These are phyloP conservation scores for Tubosaeta brunneosetosa DNA, from an alignment of 768 basidiomycete species.

Conservation along the genomic window DNA sequence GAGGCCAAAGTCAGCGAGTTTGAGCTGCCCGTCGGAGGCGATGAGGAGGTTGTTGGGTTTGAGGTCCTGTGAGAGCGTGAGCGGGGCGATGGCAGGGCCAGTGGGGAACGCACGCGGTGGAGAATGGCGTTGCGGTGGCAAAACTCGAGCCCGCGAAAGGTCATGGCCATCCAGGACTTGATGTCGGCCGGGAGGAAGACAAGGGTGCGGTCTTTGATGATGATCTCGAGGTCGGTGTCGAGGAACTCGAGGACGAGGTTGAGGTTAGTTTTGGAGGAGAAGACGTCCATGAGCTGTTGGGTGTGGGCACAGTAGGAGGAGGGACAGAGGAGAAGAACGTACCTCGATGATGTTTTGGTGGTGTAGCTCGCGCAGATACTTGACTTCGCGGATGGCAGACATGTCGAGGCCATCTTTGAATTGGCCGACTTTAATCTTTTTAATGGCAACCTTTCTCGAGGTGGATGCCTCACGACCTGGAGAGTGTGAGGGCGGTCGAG, in stretches of 20 bases:
- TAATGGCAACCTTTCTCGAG: slow-evolving; percentile 88
- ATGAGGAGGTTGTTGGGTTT: slow-evolving; percentile 99
- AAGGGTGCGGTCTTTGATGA: slow-evolving; percentile 89
- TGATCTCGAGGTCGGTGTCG: slow-evolving; percentile 92
- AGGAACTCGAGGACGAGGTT: slow-evolving; percentile 97
- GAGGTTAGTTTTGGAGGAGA: slow-evolving; percentile 92
- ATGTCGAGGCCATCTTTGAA: slow-evolving; percentile 99
- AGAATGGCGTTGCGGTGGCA: slow-evolving; percentile 42
- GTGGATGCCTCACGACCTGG: slow-evolving; percentile 71
- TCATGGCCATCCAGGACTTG: slow-evolving; percentile 62
- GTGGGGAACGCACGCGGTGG: slow-evolving; percentile 64
- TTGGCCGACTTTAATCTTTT: slow-evolving; percentile 95
- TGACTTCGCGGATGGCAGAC: slow-evolving; percentile 98
- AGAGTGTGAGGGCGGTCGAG: not conserved
- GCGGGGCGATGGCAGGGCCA: not conserved
- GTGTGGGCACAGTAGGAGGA: not conserved
- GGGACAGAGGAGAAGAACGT: not conserved
- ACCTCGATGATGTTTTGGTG: slow-evolving; percentile 97
- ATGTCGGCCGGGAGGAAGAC: slow-evolving; percentile 95
- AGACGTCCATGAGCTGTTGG: slow-evolving; percentile 86
- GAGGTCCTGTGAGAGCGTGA: slow-evolving; percentile 62
- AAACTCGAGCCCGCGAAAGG: no score
- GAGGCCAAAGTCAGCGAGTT: slow-evolving; percentile 98
- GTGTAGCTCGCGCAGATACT: slow-evolving; percentile 88
- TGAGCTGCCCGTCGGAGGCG: slow-evolving; percentile 83